Evolutionary conservation across 768 basidiomycete genomes (phyloP), one percentile per base, ranked within the genome.

Genomic region (Naganishia friedmannii): DNA sequence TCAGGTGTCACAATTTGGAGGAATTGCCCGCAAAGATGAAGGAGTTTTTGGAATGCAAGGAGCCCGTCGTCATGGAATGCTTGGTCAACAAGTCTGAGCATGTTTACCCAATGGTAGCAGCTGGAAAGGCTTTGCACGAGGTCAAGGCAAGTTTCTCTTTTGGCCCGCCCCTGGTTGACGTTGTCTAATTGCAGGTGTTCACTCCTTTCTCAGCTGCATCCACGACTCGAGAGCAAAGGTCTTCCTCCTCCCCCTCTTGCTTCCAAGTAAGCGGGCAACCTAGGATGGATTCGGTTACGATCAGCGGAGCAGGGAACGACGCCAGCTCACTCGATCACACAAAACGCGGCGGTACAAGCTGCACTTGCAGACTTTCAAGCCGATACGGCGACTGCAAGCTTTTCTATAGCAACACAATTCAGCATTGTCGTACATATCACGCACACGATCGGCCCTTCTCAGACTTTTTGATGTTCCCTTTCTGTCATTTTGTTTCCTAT

Each of bases 21-120:
- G 93, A 99, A 67, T 85, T 99, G 10, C 92, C 93, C 0, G 87
- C 86, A 42, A 96, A 90, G 86, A 98, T 99, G 95, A 93, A 93
- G 84, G 93, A 97, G 85, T 94, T 99, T 83, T 85, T 99, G 73
- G 94, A 94, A 83, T 88, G 86, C 69, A 86, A 85, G 69, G 89
- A 87, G 82, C 96, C 96, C 3, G 86, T 98, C 51, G 81, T 99
- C 72, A 84, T 99, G 85, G 96, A 99, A 82, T 95, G 92, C 79
- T 51, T 88, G 65, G 91, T 97, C 56, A 88, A 90, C 82, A 86
- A 84, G 77, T 91, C 91, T 26, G 79, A 81, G 66, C 80, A 81
- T 57, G 82, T 81, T 29, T 77, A 75, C 71, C 77, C 74, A n/a
- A 82, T 83, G 82, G 81, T 83, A 12, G 87, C 93, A 17, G 93